Evolutionary conservation across 306 rosid species (phyloP).

Genomic region (Arachis hypogaea): DNA sequence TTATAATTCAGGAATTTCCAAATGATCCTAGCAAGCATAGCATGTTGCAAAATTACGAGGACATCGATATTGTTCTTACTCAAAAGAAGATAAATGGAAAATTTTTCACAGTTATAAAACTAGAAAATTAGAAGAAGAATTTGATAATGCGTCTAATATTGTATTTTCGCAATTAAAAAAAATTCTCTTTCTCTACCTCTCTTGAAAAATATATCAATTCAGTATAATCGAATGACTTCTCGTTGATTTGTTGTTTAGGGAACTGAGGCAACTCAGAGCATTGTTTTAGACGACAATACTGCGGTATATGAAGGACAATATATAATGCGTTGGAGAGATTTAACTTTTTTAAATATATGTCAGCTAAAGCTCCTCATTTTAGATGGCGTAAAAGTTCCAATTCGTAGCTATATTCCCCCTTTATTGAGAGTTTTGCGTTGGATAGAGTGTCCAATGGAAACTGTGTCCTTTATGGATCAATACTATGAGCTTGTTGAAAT

Average conservation of each 20-base stretch:
- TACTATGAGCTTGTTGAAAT: too few relatives aligned
- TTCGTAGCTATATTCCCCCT: background rate
- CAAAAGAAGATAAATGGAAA: background rate
- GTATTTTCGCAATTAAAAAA: too few relatives aligned
- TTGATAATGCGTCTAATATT: too few relatives aligned
- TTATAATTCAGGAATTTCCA: background rate
- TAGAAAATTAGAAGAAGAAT: too few relatives aligned
- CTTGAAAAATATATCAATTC: too few relatives aligned
- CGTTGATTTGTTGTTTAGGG: conserved; percentile 18
- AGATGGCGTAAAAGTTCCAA: background rate
- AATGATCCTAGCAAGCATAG: background rate
- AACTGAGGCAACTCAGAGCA: conserved; percentile 18
- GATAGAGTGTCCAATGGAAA: too few relatives aligned
- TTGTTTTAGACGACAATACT: background rate
- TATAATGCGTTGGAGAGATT: background rate
- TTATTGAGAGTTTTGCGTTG: background rate
- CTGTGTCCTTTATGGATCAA: too few relatives aligned
- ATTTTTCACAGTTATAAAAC: too few relatives aligned
- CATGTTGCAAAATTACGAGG: background rate
- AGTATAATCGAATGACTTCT: background rate
- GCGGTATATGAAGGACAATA: background rate
- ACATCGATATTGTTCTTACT: background rate
- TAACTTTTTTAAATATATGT: background rate
- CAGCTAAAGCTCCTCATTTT: background rate
- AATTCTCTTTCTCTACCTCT: too few relatives aligned